Base-by-base conservation (phyloP, 75 land plant species). In the Pinus tabuliformis region DNA sequence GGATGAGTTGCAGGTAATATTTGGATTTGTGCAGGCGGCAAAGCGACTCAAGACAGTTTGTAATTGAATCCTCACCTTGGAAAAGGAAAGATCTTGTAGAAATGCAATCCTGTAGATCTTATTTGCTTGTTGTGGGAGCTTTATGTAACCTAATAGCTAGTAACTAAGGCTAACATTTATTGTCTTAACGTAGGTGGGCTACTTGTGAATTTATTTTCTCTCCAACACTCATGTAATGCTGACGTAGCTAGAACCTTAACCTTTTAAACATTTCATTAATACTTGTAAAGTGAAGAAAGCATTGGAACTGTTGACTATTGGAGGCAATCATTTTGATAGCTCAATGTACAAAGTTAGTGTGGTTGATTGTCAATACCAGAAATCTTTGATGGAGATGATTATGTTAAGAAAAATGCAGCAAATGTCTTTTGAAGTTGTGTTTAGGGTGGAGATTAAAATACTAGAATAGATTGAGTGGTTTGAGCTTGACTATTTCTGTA, bases 11-110 rank as follows among this genome's bases (percentile, higher is more conserved):
- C 87, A 83, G 75, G 87, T 83, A 14, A 86, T 86, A 56, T 75
- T 75, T 56, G 86, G 86, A 75, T 86, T 86, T 60, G 64, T 86
- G 86, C 79, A 86, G 26, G 86, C 86, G 45, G 87, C 86, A 54
- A 86, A 86, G 78, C 86, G 85, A 42, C 82, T 76, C 26, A 82
- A 78, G 79, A 78, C 79, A 30, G 59, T 78, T 56, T 78, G 79
- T 57, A 71, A 71, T 33, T 78, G 54, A 78, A 42, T 42, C 72
- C 70, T 6, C 17, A 42, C 70, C 42, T 14, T 36, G 36, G 70
- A 49, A 65, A 65, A 65, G 72, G 72, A 42, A 68, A 20, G 49
- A 7, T 39, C 45, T 68, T 42, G 72, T 45, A 42, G 72, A 68
- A 65, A n/a, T 45, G 11, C 42, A n/a, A 4, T 42, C 42, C 24